phyloP scores from a whole-genome alignment of 768 basidiomycete genomes.

The Termitomyces sp. region DNA sequence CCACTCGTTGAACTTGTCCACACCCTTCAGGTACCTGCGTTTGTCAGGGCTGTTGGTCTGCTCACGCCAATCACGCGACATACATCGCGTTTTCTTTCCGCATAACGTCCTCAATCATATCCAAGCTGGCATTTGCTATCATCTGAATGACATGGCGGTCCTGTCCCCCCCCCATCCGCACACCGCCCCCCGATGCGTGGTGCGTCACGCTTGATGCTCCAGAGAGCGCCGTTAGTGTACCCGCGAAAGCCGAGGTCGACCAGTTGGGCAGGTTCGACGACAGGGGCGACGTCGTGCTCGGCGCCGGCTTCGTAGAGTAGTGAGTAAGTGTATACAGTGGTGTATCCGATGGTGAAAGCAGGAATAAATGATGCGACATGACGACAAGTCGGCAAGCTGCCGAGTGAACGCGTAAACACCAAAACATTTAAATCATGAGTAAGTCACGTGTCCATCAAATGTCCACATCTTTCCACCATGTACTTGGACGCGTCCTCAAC shows the following conservation, averaged over 20 bases:
- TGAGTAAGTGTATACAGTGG: conserved; percentile 83
- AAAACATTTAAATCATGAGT: conserved; percentile 2
- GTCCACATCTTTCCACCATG: conserved; percentile 10
- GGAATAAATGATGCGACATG: conserved; percentile 87
- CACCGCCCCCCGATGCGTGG: conserved; percentile 57
- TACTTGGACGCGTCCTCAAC: conserved; percentile 1
- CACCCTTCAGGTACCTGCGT: conserved; percentile 85
- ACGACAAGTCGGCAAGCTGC: too few species aligned
- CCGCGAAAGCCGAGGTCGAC: conserved; percentile 90
- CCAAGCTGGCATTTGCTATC: conserved; percentile 96
- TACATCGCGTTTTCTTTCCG: conserved; percentile 77
- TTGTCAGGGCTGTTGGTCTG: conserved; percentile 12
- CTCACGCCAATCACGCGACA: conserved; percentile 23
- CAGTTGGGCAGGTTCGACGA: conserved; percentile 83
- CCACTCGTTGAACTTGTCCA: conserved; percentile 99
- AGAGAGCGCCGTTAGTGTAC: conserved; percentile 81
- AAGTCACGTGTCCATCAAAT: conserved; percentile 13
- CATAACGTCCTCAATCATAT: conserved; percentile 92
- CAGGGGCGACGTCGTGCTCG: conserved; percentile 57
- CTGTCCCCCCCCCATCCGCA: conserved; percentile 73
- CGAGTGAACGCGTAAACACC: conserved; percentile 2
- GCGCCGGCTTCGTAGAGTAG: conserved; percentile 69
- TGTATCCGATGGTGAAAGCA: conserved; percentile 83
- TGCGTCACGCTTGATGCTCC: conserved; percentile 78
- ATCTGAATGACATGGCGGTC: conserved; percentile 96